These are phyloP conservation scores for Colletotrichum acutatum DNA, from an alignment of 2,329 filamentous ascomycete genomes.

Conservation along the genomic window DNA sequence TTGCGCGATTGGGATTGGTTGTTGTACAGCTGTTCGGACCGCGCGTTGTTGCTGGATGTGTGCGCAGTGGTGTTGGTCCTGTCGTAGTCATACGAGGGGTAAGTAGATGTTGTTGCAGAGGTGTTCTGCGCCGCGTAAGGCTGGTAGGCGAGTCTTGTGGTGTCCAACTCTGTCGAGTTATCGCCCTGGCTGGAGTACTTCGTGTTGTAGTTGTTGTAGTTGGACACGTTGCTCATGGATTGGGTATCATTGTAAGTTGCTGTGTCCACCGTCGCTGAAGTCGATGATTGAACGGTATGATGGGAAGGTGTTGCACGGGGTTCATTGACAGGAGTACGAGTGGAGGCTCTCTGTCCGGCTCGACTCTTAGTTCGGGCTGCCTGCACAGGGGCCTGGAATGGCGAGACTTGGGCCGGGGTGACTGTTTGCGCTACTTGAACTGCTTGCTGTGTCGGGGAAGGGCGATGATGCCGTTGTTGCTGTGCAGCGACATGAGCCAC, in stretches of 20 bases:
- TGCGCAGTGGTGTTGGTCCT: conserved; percentile 40
- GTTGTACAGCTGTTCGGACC: conserved; percentile 35
- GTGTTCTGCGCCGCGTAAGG: conserved; percentile 35
- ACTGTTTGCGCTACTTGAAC: conserved; percentile 39
- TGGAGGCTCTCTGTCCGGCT: conserved; percentile 47
- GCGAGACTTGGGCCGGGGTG: conserved; percentile 44
- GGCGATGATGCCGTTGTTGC: conserved; percentile 42
- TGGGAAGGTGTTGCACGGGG: conserved; percentile 38
- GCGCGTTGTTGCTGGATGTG: conserved; percentile 35
- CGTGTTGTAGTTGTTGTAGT: conserved; percentile 40
- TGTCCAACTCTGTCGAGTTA: conserved; percentile 3
- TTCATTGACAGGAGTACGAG: conserved; percentile 42
- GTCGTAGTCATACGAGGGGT: conserved; percentile 44
- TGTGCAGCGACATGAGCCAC: conserved; percentile 37
- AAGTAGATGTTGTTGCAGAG: conserved; percentile 29
- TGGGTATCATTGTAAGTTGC: conserved; percentile 32
- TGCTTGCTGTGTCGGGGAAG: conserved; percentile 35
- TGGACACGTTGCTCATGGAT: conserved; percentile 33
- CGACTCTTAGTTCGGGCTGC: conserved; percentile 45
- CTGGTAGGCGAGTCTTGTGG: conserved; percentile 25
- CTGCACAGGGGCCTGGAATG: conserved; percentile 41
- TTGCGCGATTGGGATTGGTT: neutral
- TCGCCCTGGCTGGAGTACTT: conserved; percentile 29
- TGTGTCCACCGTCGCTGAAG: conserved; percentile 40
- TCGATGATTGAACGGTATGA: conserved; percentile 46